Base-by-base conservation (phyloP, 768 basidiomycete genomes). In the Tulasnella calospora region DNA sequence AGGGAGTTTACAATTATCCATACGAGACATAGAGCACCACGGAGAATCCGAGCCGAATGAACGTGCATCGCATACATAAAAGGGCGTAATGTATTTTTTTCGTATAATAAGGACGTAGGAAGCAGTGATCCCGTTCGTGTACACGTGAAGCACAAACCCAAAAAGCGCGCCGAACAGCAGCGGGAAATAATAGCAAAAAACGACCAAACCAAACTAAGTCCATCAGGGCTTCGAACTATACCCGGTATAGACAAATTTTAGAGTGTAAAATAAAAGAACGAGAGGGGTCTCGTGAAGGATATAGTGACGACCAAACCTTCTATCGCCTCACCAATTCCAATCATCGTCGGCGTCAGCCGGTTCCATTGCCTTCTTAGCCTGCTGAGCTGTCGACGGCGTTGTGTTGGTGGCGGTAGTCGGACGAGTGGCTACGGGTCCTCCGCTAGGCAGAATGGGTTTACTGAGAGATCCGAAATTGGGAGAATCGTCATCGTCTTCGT, bases 321-420 rank as follows among this genome's bases (percentile, higher is more conserved):
- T n/a, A 67, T n/a, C 61, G 35, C 23, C n/a, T 41, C 51, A 81
- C 81, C 81, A 81, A 73, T 81, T 81, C 81, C 81, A 81, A 23
- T 80, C 80, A 35, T 81, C 80, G 46, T 81, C 81, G 21, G 79
- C 73, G 19, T 81, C 78, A 27, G 35, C 51, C 21, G 38, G n/a
- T 30, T 74, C 46, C n/a, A n/a, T 38, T 15, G 76, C 47, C 51
- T 55, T 44, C 46, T 61, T 47, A 40, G 38, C 33, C 55, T 46
- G 30, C 19, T n/a, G 44, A 23, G 72, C 23, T 17, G 51, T 40
- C 30, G 38, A 41, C 72, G 73, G 72, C 73, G 74, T 41, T 10
- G 78, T 44, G 21, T 17, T 17, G 51, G 36, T n/a, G 38, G 47
- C 47, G 78, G 51, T 41, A 12, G 33, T 44, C 10, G 78, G 44